A percentile compares a stretch with the other conserved stretches of the same genome.
Conservation (phyloP, 2,329 filamentous ascomycete genomes). For the Ceratocystis eucalypticola region DNA sequence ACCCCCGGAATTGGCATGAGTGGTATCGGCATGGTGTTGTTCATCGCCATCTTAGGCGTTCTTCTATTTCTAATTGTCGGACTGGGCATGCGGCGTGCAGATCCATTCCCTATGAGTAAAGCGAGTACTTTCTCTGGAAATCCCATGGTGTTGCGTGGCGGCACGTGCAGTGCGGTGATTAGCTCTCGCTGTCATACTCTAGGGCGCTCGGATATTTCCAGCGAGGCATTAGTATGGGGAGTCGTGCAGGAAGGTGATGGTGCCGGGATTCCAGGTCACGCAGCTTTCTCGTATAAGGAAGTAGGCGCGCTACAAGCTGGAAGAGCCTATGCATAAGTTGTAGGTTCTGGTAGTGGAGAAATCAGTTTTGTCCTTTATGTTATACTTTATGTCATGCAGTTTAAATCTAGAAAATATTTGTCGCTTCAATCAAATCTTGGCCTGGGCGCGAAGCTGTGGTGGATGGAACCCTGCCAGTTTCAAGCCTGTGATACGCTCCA, state of each 20-base stretch:
- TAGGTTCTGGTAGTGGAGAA: not conserved
- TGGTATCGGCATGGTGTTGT: slow-evolving; percentile 30
- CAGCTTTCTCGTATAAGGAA: slow-evolving; percentile 32
- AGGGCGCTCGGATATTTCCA: slow-evolving; percentile 25
- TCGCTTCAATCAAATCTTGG: slow-evolving; percentile 31
- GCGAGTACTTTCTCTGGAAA: slow-evolving; percentile 32
- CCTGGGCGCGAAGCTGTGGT: slow-evolving; percentile 27
- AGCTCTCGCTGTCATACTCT: slow-evolving; percentile 35
- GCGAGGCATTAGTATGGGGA: slow-evolving; percentile 32
- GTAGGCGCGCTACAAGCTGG: slow-evolving; percentile 27
- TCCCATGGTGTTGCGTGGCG: slow-evolving; percentile 35
- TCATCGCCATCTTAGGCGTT: slow-evolving; percentile 30
- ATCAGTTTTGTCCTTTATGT: slow-evolving; percentile 4
- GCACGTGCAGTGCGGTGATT: slow-evolving; percentile 40
- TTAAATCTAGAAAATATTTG: slow-evolving; percentile 14
- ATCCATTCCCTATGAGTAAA: slow-evolving; percentile 26
- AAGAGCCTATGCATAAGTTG: slow-evolving; percentile 29
- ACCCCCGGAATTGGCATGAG: slow-evolving; percentile 32
- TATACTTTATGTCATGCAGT: not conserved
- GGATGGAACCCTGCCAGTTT: slow-evolving; percentile 43
- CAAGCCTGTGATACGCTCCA: slow-evolving; percentile 64
- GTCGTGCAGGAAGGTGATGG: slow-evolving; percentile 31
- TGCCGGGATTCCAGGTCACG: slow-evolving; percentile 30
- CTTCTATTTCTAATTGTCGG: slow-evolving; percentile 27
- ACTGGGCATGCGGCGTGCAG: slow-evolving; percentile 31